phyloP scores from a whole-genome alignment of 1,284 basidiomycete species.

The Pseudozyma flocculosa region DNA sequence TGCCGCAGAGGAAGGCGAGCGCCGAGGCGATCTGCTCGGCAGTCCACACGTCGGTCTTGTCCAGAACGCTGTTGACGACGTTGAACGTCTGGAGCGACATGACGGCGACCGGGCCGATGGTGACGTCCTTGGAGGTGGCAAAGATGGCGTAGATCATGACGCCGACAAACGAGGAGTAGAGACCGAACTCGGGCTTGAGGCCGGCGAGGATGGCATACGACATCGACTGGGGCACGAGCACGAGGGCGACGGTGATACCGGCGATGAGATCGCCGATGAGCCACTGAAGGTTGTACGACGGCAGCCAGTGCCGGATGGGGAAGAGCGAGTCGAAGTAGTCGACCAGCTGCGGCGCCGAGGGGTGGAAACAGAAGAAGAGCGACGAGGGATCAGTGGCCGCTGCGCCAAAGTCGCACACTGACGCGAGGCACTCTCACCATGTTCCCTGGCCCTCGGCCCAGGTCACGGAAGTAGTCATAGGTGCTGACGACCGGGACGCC shows the following conservation, averaged over 20 bases:
- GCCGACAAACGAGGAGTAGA: constrained; percentile 93
- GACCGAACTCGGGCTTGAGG: constrained; percentile 81
- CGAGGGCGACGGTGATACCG: constrained; percentile 59
- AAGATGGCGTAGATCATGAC: constrained; percentile 68
- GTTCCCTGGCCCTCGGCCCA: constrained; percentile 28
- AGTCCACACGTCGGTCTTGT: constrained; percentile 12
- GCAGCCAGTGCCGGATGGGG: constrained; percentile 57
- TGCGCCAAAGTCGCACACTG: too few relatives aligned
- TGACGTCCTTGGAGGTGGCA: constrained; percentile 58
- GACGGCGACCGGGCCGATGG: constrained; percentile 67
- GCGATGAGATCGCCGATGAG: constrained; percentile 58
- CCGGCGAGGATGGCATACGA: constrained; percentile 75
- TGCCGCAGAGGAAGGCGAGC: constrained; percentile 84
- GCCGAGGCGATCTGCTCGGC: constrained; percentile 77
- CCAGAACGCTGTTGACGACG: constrained; percentile 44
- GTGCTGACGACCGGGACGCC: constrained; percentile 55
- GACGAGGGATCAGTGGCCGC: too few relatives aligned
- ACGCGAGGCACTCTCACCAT: too few relatives aligned
- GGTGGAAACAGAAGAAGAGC: background rate
- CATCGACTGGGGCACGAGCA: constrained; percentile 59
- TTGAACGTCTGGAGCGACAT: constrained; percentile 90
- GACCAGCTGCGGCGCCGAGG: too few relatives aligned
- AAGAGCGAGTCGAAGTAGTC: constrained; percentile 54
- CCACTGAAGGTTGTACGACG: constrained; percentile 58
- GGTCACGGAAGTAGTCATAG: constrained; percentile 41